Base-by-base conservation (phyloP, 768 basidiomycete species). In the Scleroderma bovista region DNA sequence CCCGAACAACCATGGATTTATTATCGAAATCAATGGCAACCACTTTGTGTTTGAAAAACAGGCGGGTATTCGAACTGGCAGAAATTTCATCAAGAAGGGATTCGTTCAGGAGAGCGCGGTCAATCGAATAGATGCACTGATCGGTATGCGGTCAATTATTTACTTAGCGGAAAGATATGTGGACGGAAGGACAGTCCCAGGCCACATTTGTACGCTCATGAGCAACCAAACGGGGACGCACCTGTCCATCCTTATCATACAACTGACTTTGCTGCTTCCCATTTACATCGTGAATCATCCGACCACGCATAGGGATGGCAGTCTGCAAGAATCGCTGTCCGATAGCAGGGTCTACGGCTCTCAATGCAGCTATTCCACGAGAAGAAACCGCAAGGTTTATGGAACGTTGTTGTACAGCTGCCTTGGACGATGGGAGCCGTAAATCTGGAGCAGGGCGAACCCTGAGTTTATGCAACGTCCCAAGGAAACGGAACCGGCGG, bases 371-470 rank as follows among this genome's bases (percentile, higher is more conserved):
- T 50, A 98, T 85, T 55, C 94, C 95, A 39, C 95, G 83, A 51
- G 92, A 84, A 17, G 94, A 97, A 51, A 98, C 91, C 23, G 93
- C 94, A 48, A 98, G 76, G 72, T 98, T 98, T 69, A 98, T 96
- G 50, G 93, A 96, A 50, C 95, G 81, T 63, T 89, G 87, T 61
- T 83, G 80, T 24, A 77, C 69, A 48, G 72, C 75, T 40, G 75
- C 75, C 65, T 79, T 84, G 44, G 86, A 84, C 26, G 83, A 78
- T 26, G 83, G 77, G 46, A 87, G 75, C 40, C 90, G 83, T 57
- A 87, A 73, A 72, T 92, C 90, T 92, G 55, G 32, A 54, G 37
- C 53, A 44, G 57, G 34, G 43, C 36, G 44, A 52, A 50, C n/a
- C 31, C 16, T 50, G 29, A 45, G 46, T 55, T 43, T 24, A 43